Evolutionary conservation across 371 early-diverging fungal species (phyloP).

Genomic region (Actinomortierella wolfii): DNA sequence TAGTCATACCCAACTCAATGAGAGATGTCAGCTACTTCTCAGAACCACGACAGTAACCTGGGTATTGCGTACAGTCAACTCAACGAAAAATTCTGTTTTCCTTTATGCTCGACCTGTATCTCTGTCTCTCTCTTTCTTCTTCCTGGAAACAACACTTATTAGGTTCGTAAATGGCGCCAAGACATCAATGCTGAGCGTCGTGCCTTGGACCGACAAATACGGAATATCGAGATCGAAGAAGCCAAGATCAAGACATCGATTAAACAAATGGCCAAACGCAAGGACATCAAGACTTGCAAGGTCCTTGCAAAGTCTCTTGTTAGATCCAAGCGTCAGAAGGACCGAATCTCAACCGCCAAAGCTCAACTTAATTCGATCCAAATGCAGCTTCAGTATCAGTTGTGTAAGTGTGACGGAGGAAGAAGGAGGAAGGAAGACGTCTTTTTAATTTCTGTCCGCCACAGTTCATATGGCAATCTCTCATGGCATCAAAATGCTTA

Average conservation of each 20-base stretch:
- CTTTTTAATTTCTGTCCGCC: not conserved
- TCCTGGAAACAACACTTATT: not conserved
- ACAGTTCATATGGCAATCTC: not conserved
- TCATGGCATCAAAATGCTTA: not conserved
- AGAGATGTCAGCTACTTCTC: no score
- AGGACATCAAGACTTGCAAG: slow-evolving; percentile 78
- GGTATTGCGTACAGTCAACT: no score
- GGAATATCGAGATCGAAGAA: slow-evolving; percentile 83
- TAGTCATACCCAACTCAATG: no score
- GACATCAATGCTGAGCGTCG: slow-evolving; percentile 87
- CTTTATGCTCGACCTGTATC: not conserved
- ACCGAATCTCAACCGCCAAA: slow-evolving; percentile 84
- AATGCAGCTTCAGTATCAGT: slow-evolving; percentile 90
- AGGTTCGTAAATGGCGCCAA: slow-evolving; percentile 92
- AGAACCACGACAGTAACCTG: no score
- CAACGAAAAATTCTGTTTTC: not conserved
- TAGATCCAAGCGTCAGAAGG: slow-evolving; percentile 77
- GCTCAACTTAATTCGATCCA: slow-evolving; percentile 92
- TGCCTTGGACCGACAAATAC: slow-evolving; percentile 83
- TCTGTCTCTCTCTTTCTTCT: not conserved
- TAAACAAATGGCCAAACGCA: slow-evolving; percentile 88
- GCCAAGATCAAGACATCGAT: slow-evolving; percentile 77
- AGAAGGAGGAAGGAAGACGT: not conserved
- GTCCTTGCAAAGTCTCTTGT: slow-evolving; percentile 87
- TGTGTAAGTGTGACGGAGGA: slow-evolving; percentile 56